A percentile compares a stretch with the other conserved stretches of the same genome.
Evolutionary conservation across 1,284 basidiomycete genomes (phyloP).

Genomic region (Inonotus hispidus): DNA sequence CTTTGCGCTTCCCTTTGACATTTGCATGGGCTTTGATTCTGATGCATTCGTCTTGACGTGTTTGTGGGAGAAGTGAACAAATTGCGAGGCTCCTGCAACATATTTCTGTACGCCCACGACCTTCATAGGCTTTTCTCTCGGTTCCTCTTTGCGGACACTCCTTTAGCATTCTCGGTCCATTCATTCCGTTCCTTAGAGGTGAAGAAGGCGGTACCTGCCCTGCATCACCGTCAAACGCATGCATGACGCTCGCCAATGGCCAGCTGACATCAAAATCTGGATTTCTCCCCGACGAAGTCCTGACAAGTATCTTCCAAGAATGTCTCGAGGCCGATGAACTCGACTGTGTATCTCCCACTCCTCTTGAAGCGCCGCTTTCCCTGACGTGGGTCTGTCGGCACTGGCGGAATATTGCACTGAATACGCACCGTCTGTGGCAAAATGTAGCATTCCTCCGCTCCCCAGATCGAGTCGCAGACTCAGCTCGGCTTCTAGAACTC

Average conservation of each 20-base stretch:
- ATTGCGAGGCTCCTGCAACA: neutral
- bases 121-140: neutral
- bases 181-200: neutral
- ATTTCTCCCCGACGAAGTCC: slow-evolving; percentile 3
- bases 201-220: too few species aligned
- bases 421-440: slow-evolving; percentile 9
- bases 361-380: slow-evolving; percentile 1
- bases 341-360: neutral
- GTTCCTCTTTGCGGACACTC: neutral
- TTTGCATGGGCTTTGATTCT: neutral
- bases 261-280: neutral
- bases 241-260: slow-evolving; percentile 6
- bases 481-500: neutral
- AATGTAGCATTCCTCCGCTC: neutral
- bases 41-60: neutral
- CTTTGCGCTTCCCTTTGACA: too few species aligned
- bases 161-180: neutral
- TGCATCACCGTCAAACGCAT: neutral
- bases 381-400: slow-evolving; percentile 6
- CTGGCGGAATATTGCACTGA: slow-evolving; percentile 10
- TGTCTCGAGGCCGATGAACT: neutral
- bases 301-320: slow-evolving; percentile 6
- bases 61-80: neutral
- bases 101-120: neutral
- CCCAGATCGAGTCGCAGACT: neutral